Evolutionary conservation across 352 stramenopile species (phyloP), one percentile per base, ranked within the genome.

Genomic region (Pythium monospermum): DNA sequence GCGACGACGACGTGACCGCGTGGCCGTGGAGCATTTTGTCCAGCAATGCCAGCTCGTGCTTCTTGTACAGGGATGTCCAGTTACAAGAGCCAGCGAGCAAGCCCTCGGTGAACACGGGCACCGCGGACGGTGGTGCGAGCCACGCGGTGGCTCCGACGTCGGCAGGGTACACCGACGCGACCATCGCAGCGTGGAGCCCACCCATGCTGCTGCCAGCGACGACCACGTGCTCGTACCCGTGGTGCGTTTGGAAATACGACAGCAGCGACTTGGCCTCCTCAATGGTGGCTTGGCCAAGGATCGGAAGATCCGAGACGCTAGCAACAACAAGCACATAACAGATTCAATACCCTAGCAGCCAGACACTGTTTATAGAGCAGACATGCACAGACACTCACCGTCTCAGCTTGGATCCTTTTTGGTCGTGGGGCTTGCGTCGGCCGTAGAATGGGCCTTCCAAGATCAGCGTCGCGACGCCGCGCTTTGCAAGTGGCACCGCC

Each of bases 401-500:
- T 31, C 76, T 62, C 28, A 91, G 49, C 39, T 91, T 91, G 25
- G 80, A 91, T 26, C 80, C 80, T 63, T 82, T 81, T 56, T 91
- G 80, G 25, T 75, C 64, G 12, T 44, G 45, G 19, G 80, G 80
- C 45, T 80, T 82, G 38, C 80, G 76, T 30, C 76, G 68, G 22
- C 80, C 80, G 52, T 91, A 91, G 60, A 87, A 91, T 25, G 80
- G 73, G 15, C 80, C 80, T 81, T 91, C 77, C 11, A 89, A 47
- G 49, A 89, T 89, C 56, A 90, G 57, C 3, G 77, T 85, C 6
- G 77, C 71, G 51, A 91, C 47, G 26, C 80, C 80, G 47, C 70
- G 46, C 6, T 70, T 73, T 2, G 80, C 76, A n/a, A 91, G 47
- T 26, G 77, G 80, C 26, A 88, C 80, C 11, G 65, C 81, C 37